Evolutionary conservation across 192 early-diverging fungal species (phyloP).

Genomic region (Coemansia sp.): DNA sequence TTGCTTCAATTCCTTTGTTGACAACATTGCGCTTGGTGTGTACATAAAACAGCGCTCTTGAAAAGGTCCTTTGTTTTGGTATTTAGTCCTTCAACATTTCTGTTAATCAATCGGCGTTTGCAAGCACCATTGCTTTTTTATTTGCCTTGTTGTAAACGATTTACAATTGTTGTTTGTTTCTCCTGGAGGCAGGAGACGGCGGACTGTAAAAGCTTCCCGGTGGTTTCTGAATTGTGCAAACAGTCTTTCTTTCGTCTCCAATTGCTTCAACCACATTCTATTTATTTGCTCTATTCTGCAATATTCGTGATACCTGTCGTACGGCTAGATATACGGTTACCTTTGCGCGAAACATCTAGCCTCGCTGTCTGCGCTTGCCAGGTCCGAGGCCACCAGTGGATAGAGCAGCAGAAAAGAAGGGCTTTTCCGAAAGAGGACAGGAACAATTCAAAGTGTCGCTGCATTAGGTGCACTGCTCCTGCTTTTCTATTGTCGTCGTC

Average conservation of each 20-base stretch:
- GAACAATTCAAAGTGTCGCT: slow-evolving; percentile 8
- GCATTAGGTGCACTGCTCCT: slow-evolving; percentile 10
- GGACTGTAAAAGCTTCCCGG: neutral
- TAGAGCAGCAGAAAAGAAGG: neutral
- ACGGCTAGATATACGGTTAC: neutral
- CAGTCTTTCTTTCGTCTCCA: neutral
- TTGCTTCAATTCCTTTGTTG: too few relatives aligned
- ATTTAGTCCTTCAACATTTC: neutral
- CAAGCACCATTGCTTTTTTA: neutral
- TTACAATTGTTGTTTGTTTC: neutral
- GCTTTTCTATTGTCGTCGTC: slow-evolving; percentile 3
- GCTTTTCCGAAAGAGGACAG: neutral
- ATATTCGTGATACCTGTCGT: neutral
- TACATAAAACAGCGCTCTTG: too few relatives aligned
- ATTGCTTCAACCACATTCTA: neutral
- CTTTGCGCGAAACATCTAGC: neutral
- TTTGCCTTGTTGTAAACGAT: neutral
- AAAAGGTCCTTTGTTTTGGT: too few relatives aligned
- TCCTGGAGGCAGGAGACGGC: neutral
- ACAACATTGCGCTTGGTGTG: too few relatives aligned
- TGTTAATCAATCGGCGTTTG: slow-evolving; percentile 1
- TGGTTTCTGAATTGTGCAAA: neutral
- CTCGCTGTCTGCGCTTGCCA: neutral
- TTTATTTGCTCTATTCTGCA: neutral
- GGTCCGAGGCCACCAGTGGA: neutral